Conservation (phyloP, 1,284 basidiomycete species). For the Lignosus rhinocerotis region DNA sequence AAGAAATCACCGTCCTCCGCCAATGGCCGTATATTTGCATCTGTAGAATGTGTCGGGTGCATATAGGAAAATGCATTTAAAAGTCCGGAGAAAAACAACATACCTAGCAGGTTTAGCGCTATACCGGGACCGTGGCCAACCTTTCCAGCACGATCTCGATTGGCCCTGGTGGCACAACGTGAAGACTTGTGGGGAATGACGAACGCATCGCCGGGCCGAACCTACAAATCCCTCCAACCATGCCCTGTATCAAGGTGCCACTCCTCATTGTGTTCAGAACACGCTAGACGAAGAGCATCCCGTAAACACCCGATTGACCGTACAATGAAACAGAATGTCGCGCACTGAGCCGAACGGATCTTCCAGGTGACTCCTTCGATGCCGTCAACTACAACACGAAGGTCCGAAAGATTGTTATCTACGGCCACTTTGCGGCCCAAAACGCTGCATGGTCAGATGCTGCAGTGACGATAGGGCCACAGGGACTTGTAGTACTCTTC, state of each 20-base stretch:
- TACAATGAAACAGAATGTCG: background rate
- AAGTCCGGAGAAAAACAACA: background rate
- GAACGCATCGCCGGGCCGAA: background rate
- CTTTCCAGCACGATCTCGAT: background rate
- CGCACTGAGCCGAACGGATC: background rate
- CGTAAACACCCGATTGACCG: background rate
- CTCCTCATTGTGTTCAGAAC: too few relatives aligned
- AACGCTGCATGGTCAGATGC: background rate
- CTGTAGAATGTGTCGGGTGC: background rate
- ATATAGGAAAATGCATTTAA: background rate
- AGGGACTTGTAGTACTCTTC: too few relatives aligned
- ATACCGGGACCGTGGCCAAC: background rate
- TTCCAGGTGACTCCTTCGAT: background rate
- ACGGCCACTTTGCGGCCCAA: background rate
- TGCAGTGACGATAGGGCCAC: background rate
- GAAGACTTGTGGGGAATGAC: background rate
- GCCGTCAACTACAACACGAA: background rate
- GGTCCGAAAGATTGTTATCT: background rate
- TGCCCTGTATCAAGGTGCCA: too few relatives aligned
- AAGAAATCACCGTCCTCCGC: background rate
- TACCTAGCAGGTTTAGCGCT: background rate
- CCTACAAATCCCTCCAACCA: too few relatives aligned
- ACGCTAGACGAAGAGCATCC: background rate
- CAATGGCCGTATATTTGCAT: background rate
- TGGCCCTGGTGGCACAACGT: background rate